These are phyloP conservation scores for Ophiocordyceps camponoti-floridani DNA, from an alignment of 2,329 filamentous ascomycete species.

Conservation along the genomic window DNA sequence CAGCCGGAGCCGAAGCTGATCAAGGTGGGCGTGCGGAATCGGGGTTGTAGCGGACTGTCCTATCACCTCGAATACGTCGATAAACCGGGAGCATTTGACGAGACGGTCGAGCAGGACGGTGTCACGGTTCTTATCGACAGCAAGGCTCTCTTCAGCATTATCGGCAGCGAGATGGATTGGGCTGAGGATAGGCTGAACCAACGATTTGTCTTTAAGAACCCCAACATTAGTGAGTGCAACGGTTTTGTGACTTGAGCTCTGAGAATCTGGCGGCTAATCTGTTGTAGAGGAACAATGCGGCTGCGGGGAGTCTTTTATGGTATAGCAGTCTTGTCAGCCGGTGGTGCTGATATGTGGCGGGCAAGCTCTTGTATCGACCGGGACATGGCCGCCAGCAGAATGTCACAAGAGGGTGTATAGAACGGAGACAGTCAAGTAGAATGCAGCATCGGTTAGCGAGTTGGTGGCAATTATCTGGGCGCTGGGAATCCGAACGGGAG, in stretches of 20 bases:
- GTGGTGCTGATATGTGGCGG: background rate
- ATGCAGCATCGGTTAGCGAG: background rate
- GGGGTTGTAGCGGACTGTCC: conserved; percentile 81
- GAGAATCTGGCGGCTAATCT: background rate
- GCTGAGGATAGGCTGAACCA: conserved; percentile 86
- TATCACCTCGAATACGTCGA: conserved; percentile 95
- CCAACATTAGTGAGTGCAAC: conserved; percentile 73
- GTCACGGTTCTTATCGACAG: conserved; percentile 93
- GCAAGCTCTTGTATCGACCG: background rate
- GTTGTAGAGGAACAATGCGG: conserved; percentile 77
- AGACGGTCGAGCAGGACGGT: conserved; percentile 86
- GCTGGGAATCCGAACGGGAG: background rate
- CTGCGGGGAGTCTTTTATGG: conserved; percentile 93
- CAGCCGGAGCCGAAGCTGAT: conserved; percentile 86
- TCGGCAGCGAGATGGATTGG: conserved; percentile 99
- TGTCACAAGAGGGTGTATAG: background rate
- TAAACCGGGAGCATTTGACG: conserved; percentile 73
- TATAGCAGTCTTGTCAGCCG: conserved; percentile 19
- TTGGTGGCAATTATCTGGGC: background rate
- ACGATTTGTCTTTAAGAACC: conserved; percentile 87
- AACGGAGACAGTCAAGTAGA: background rate
- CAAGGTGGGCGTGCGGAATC: conserved; percentile 82
- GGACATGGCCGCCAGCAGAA: background rate
- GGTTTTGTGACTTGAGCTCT: background rate
- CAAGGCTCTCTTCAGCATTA: conserved; percentile 94